Evolutionary conservation across 257 asterid genomes (phyloP).

Genomic region (Jacaranda mimosifolia): DNA sequence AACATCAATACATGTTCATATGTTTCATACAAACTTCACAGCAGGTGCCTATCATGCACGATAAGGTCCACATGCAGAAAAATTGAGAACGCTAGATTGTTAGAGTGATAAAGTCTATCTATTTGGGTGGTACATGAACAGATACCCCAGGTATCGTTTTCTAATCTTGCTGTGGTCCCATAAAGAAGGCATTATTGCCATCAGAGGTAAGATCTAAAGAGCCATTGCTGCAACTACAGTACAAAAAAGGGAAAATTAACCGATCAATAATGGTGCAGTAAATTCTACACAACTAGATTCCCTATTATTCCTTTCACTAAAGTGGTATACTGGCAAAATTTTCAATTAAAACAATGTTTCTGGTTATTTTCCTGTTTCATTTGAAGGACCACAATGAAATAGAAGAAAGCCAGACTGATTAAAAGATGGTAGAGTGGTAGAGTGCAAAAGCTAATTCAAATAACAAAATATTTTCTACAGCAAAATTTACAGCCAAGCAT

Average conservation of each 20-base stretch:
- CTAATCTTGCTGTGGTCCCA: constrained; percentile 29
- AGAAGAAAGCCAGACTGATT: background rate
- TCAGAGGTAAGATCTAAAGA: no score
- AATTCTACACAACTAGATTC: background rate
- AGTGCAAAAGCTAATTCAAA: background rate
- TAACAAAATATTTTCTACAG: background rate
- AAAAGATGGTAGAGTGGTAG: background rate
- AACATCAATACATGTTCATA: background rate
- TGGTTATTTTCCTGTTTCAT: background rate
- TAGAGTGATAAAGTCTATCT: background rate
- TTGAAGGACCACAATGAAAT: background rate
- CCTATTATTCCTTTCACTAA: constrained; percentile 13
- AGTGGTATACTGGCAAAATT: background rate
- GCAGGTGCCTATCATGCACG: background rate
- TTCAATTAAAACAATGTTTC: background rate
- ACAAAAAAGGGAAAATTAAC: background rate
- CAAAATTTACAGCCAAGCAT: background rate
- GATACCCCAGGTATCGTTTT: background rate
- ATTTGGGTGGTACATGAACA: constrained; percentile 28
- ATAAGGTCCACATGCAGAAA: constrained; percentile 27
- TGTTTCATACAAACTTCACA: no score
- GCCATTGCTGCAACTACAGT: background rate
- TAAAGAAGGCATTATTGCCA: constrained; percentile 7
- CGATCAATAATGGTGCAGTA: background rate
- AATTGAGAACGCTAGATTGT: background rate